These are phyloP conservation scores for Mortierella sp. DNA, from an alignment of 371 early-diverging fungal species.

Conservation along the genomic window DNA sequence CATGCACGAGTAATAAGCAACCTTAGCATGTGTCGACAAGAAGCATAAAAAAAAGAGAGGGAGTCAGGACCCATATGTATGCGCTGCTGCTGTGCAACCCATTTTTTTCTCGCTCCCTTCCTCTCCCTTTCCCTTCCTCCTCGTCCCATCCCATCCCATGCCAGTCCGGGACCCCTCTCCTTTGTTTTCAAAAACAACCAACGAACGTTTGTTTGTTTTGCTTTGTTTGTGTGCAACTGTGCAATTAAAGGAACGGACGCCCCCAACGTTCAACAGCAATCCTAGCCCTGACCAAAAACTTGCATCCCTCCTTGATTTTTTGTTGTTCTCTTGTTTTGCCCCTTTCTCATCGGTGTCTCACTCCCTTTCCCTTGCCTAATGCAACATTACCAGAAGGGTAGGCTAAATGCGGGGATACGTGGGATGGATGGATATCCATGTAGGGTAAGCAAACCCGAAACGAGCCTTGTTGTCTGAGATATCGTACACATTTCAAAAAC, in stretches of 20 bases:
- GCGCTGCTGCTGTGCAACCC: background rate
- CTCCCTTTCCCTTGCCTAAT: background rate
- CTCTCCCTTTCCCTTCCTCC: background rate
- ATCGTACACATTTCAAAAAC: background rate
- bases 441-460: conserved; percentile 10
- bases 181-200: background rate
- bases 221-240: too few species aligned
- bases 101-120: background rate
- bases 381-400: background rate
- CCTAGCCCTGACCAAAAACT: background rate
- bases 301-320: background rate
- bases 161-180: background rate
- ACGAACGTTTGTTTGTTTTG: too few species aligned
- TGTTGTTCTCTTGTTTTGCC: background rate
- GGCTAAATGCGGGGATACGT: background rate
- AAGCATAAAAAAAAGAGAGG: too few species aligned
- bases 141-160: background rate
- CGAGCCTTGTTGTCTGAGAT: background rate
- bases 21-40: background rate
- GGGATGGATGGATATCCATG: background rate
- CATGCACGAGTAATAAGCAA: background rate
- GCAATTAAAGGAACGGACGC: too few species aligned
- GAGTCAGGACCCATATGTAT: too few species aligned
- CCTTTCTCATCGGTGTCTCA: background rate
- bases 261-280: background rate